phyloP scores from a whole-genome alignment of 768 basidiomycete species.

The Mycena polygramma region DNA sequence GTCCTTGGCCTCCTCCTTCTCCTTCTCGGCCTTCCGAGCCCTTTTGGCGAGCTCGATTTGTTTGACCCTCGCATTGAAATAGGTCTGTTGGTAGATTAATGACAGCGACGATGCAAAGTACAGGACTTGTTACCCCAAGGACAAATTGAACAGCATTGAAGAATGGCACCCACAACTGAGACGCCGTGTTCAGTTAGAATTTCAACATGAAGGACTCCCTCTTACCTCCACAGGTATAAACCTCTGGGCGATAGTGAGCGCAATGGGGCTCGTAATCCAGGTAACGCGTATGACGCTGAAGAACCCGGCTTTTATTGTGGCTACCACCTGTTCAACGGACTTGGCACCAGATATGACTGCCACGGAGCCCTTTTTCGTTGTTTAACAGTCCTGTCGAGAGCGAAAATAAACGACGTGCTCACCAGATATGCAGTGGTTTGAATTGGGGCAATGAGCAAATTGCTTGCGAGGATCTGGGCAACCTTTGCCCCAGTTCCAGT shows the following conservation, averaged over 20 bases:
- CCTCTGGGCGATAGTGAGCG: slow-evolving; percentile 81
- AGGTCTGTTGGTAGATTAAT: slow-evolving; percentile 56
- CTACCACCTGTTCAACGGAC: slow-evolving; percentile 71
- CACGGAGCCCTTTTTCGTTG: slow-evolving; percentile 46
- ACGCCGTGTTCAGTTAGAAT: neutral
- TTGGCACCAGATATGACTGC: slow-evolving; percentile 87
- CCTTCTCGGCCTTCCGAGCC: slow-evolving; percentile 48
- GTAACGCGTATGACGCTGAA: slow-evolving; percentile 79
- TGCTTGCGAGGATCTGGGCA: slow-evolving; percentile 81
- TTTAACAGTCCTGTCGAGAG: no score
- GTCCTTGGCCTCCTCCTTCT: slow-evolving; percentile 35
- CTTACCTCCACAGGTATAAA: slow-evolving; percentile 83
- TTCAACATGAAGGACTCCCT: neutral
- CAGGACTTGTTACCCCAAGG: slow-evolving; percentile 70
- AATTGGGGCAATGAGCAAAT: slow-evolving; percentile 82
- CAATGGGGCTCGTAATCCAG: slow-evolving; percentile 59
- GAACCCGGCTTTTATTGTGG: slow-evolving; percentile 81
- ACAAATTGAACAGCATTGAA: slow-evolving; percentile 85
- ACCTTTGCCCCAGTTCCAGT: slow-evolving; percentile 66
- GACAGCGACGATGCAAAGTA: neutral
- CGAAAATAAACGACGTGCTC: slow-evolving; percentile 50
- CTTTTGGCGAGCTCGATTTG: slow-evolving; percentile 67
- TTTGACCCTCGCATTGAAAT: slow-evolving; percentile 83
- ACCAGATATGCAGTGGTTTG: slow-evolving; percentile 81
- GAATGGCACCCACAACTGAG: slow-evolving; percentile 88